These are phyloP conservation scores for Porcisia hertigi DNA, from an alignment of 208 protist species.

Conservation along the genomic window DNA sequence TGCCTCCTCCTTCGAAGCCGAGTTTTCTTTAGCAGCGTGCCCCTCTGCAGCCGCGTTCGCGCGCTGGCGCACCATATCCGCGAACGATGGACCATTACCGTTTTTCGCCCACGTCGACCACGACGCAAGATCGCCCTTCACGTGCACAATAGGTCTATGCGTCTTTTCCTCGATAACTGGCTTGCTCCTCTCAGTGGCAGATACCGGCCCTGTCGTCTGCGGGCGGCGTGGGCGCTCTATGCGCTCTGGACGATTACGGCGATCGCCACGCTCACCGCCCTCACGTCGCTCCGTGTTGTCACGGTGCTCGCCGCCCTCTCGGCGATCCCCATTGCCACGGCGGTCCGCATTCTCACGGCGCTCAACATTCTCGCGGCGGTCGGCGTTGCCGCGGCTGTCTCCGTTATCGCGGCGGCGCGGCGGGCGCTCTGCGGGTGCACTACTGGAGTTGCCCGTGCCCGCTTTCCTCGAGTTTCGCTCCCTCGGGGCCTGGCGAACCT, in stretches of 20 bases:
- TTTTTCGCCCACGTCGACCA: constrained; percentile 57
- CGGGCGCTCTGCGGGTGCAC: constrained; percentile 19
- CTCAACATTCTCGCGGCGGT: neutral
- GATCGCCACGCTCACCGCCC: constrained; percentile 3
- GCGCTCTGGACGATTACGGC: constrained; percentile 4
- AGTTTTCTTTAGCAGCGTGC: constrained; percentile 12
- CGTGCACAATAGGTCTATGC: constrained; percentile 45
- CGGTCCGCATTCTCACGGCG: neutral
- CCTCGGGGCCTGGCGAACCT: constrained; percentile 12
- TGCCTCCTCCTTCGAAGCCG: constrained; percentile 11
- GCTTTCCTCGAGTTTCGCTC: constrained; percentile 13
- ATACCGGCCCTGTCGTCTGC: constrained; percentile 12
- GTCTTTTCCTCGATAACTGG: constrained; percentile 10
- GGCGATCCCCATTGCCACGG: neutral
- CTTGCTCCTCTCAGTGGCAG: constrained; percentile 19
- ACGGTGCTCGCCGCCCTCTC: constrained; percentile 5
- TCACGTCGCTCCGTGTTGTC: constrained; percentile 5
- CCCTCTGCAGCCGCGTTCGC: constrained; percentile 14
- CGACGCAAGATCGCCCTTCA: constrained; percentile 39
- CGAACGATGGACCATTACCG: constrained; percentile 59
- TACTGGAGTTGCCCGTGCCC: constrained; percentile 13
- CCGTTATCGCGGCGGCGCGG: constrained; percentile 12
- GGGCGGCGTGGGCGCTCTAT: constrained; percentile 14
- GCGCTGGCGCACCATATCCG: constrained; percentile 57
- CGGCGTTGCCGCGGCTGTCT: constrained; percentile 4